These are phyloP conservation scores for Lactarius hatsudake DNA, from an alignment of 768 basidiomycete species.

Conservation along the genomic window DNA sequence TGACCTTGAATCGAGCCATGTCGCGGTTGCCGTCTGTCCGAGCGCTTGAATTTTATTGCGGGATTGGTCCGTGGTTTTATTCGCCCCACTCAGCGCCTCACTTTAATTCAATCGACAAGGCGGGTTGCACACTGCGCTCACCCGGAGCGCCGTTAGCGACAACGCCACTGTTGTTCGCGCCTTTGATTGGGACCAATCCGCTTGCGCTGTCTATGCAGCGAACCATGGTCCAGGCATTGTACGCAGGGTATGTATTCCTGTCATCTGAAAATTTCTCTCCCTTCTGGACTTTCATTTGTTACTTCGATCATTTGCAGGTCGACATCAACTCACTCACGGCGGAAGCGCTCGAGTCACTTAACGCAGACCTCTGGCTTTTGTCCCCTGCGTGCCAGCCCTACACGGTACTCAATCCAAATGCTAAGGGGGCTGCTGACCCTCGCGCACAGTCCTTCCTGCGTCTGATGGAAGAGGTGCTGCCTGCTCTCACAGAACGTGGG, in stretches of 20 bases:
- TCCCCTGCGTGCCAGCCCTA: constrained; percentile 87
- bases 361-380: constrained; percentile 70
- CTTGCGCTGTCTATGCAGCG: constrained; percentile 63
- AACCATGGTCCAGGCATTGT: constrained; percentile 53
- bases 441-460: constrained; percentile 75
- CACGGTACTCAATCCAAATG: constrained; percentile 70
- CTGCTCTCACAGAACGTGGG: constrained; percentile 45
- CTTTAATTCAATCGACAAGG: constrained; percentile 40
- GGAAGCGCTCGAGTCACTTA: constrained; percentile 41
- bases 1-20: background rate
- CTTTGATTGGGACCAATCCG: constrained; percentile 82
- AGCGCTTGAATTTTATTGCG: constrained; percentile 69
- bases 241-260: constrained; percentile 44
- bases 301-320: constrained; percentile 35
- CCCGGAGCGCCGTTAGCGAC: constrained; percentile 42
- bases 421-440: constrained; percentile 69
- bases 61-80: constrained; percentile 54
- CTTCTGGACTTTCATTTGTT: background rate
- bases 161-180: constrained; percentile 54
- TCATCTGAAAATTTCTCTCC: background rate
- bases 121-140: constrained; percentile 68
- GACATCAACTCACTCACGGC: constrained; percentile 63
- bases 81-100: no score
- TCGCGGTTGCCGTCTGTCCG: constrained; percentile 12
- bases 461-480: constrained; percentile 60